These are phyloP conservation scores for Plasmodium relictum DNA, from an alignment of 169 alveolate species.

Conservation along the genomic window DNA sequence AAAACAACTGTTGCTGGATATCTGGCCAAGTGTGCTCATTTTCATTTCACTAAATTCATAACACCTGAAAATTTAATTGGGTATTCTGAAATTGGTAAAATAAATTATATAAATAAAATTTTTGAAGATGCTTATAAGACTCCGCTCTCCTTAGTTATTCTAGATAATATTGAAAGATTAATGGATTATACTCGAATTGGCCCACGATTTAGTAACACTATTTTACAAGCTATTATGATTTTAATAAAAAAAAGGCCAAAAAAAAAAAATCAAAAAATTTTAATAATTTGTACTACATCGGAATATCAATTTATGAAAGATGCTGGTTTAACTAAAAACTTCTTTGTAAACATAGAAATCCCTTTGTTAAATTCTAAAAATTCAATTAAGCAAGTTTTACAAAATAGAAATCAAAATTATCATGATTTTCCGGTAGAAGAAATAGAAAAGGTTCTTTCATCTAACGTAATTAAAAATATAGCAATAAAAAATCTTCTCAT, in stretches of 20 bases:
- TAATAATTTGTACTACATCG: constrained; percentile 98
- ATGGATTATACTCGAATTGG: constrained; percentile 98
- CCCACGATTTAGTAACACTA: constrained; percentile 97
- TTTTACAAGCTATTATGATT: constrained; percentile 96
- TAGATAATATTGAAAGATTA: constrained; percentile 98
- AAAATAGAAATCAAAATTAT: constrained; percentile 30
- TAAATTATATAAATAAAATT: constrained; percentile 93
- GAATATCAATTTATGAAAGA: constrained; percentile 90
- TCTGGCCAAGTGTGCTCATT: constrained; percentile 94
- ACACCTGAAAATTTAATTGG: constrained; percentile 98
- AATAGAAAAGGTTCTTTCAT: constrained; percentile 25
- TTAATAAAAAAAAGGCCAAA: constrained; percentile 96
- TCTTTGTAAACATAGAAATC: constrained; percentile 57
- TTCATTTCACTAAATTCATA: constrained; percentile 96
- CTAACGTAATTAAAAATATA: constrained; percentile 48
- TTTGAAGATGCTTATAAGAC: constrained; percentile 99
- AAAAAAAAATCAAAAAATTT: constrained; percentile 93
- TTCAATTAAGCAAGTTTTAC: constrained; percentile 47
- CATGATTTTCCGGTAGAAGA: constrained; percentile 40
- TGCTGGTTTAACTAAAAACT: constrained; percentile 58
- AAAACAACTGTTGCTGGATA: constrained; percentile 98
- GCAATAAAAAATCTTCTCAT: constrained; percentile 54
- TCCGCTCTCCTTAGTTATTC: constrained; percentile 93
- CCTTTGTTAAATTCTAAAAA: constrained; percentile 37
- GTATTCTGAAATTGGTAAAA: constrained; percentile 91